Base-by-base conservation (phyloP, 2,329 filamentous ascomycete species). In the Aspergillus sojae region DNA sequence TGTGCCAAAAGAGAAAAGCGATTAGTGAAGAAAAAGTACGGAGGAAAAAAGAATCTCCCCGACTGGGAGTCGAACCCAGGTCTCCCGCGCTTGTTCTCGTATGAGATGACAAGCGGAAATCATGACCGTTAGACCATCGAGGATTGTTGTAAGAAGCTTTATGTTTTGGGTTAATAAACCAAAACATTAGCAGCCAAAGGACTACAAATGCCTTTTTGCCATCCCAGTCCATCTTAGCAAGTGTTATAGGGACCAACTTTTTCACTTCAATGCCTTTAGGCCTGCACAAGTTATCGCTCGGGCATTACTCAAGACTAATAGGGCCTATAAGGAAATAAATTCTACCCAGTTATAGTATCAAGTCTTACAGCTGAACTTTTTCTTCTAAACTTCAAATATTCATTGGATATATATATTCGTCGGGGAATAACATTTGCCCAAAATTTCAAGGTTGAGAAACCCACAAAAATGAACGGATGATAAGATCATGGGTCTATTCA, bases 81-180 rank as follows among this genome's bases (percentile, higher is more conserved):
- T 55, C 52, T 55, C 52, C 52, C 52, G 52, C 52, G 52, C 52
- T 55, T 55, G 52, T 55, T 55, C 52, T 55, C n/a, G 7, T 52
- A 19, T 55, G 21, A 56, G 55, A 56, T 64, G 62, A 64, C 62
- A 64, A 64, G 62, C 62, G 62, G 62, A 64, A 64, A 64, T 64
- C 62, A 64, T 64, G 58, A 61, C 62, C 62, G 62, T 64, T 64
- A 64, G 62, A 64, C 62, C 57, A 65, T 62, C 57, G 62, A 64
- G 62, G 67, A 81, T 50, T 39, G 30, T 36, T 58, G 19, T 11
- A 21, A 3, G 1, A 2, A 0, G 0, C 0, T 0, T 10, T 1
- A 1, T 0, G 21, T 32, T 11, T 21, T 6, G 1, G 5, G 4
- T 32, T 4, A 6, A 52, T 50, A 5, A 30, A 10, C 11, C 26